Evolutionary conservation across 768 basidiomycete species (phyloP).

Genomic region (Tylopilus cervinicoccineus): DNA sequence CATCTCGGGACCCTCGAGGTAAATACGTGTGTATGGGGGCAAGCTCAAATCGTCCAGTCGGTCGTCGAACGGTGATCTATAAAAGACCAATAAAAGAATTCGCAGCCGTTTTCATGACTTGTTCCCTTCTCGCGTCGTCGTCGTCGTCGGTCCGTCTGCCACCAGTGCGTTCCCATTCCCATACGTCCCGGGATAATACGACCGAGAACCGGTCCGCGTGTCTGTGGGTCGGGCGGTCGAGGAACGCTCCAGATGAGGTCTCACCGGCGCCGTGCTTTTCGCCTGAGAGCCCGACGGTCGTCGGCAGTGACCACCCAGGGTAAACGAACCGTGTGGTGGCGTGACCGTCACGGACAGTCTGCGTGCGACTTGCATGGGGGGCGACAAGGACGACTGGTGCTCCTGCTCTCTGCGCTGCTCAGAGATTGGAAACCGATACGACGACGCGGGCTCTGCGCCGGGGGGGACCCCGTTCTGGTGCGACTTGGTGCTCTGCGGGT

Average conservation of each 20-base stretch:
- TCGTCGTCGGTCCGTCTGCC: constrained; percentile 8
- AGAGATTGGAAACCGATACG: constrained; percentile 48
- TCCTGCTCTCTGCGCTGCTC: constrained; percentile 38
- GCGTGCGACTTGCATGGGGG: constrained; percentile 45
- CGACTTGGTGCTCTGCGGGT: constrained; percentile 22
- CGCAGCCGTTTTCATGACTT: constrained; percentile 20
- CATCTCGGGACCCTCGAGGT: constrained; percentile 9
- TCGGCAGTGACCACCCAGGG: constrained; percentile 20
- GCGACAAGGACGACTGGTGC: constrained; percentile 36
- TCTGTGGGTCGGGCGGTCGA: constrained; percentile 18
- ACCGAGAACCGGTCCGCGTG: constrained; percentile 15
- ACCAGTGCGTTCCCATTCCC: constrained; percentile 10
- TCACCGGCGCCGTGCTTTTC: constrained; percentile 19
- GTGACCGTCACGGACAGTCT: constrained; percentile 45
- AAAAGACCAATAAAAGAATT: constrained; percentile 1
- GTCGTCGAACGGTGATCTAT: constrained; percentile 8
- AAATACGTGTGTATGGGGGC: constrained; percentile 3
- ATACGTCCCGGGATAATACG: constrained; percentile 22
- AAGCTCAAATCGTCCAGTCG: constrained; percentile 14
- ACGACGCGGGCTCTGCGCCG: constrained; percentile 30
- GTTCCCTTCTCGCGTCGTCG: constrained; percentile 18
- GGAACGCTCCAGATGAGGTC: constrained; percentile 23
- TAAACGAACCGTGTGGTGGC: constrained; percentile 24
- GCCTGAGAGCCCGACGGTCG: constrained; percentile 10
- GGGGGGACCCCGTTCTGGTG: constrained; percentile 37